Evolutionary conservation across 164 flowering plant species (phyloP), one percentile per base, ranked within the genome.

Genomic region (Amborella trichopoda): DNA sequence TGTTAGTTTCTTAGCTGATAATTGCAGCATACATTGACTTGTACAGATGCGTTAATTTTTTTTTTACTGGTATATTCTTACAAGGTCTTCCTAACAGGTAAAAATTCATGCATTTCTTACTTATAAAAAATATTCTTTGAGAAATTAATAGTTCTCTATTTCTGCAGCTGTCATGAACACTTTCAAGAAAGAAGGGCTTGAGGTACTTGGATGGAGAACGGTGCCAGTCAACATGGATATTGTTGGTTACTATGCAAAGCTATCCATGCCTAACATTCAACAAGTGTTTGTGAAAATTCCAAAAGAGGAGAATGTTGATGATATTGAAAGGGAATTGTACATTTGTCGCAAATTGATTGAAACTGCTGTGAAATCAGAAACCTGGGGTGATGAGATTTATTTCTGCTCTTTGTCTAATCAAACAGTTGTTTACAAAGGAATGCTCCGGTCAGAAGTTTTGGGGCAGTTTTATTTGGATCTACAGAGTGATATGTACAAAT

Each of bases 361-460:
- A 62, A 72, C 65, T 59, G 79, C 74, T 36, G 76, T 66, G 23
- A 68, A 54, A 53, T 61, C 76, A 21, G 78, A 76, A 48, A 56
- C 69, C 55, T 93, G 99, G 95, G 96, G 83, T 46, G 69, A 54
- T 55, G 99, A 88, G 58, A 77, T 93, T 5, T 93, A 87, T 56
- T 80, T 93, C 62, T 88, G 99, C 62, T 93, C 99, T 20, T 66
- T 93, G 52, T 88, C 96, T 53, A 93, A 81, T 73, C 96, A 81
- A 65, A 93, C 96, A 12, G 67, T 93, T 60, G 87, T 93, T 57
- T 93, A 93, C 77, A 93, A 93, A 70, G 99, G 99, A 50, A 93
- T 93, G 99, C 95, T 93, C 58, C 89, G 97, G 8, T 84, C 99
- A n/a, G 95, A 73, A 67, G 89, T 83, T 64, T 81, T 93, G 46